Conservation (phyloP, 176 grass and related monocot genomes). For the Hordeum marinum region DNA sequence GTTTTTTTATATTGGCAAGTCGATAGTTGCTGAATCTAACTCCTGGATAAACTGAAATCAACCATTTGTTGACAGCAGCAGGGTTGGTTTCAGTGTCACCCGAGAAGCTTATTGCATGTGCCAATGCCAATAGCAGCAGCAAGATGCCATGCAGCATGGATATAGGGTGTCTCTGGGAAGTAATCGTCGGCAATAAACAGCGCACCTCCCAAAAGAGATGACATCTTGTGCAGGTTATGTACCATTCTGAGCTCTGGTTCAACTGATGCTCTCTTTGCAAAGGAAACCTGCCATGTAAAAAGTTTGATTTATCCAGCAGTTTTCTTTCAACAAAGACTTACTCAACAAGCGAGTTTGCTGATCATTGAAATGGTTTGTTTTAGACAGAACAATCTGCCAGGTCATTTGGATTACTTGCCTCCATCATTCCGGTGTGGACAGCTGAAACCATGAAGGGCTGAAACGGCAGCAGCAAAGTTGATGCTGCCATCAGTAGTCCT, state of each 20-base stretch:
- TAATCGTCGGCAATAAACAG: slow-evolving; percentile 81
- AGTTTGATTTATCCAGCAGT: neutral
- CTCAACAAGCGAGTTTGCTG: neutral
- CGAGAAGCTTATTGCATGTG: slow-evolving; percentile 91
- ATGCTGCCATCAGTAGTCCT: slow-evolving; percentile 69
- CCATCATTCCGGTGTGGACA: slow-evolving; percentile 92
- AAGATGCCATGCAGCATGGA: slow-evolving; percentile 96
- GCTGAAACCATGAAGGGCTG: slow-evolving; percentile 92
- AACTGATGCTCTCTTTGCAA: slow-evolving; percentile 71
- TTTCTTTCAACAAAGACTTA: neutral
- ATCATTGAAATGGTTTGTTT: neutral
- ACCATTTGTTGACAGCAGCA: slow-evolving; percentile 29
- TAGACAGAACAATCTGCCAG: neutral
- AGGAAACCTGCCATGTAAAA: slow-evolving; percentile 48
- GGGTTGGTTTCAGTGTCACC: slow-evolving; percentile 35
- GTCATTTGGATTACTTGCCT: slow-evolving; percentile 51
- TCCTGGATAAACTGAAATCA: slow-evolving; percentile 27
- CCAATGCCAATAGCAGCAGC: slow-evolving; percentile 76
- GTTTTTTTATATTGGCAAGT: slow-evolving; percentile 11
- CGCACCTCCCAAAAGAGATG: slow-evolving; percentile 72
- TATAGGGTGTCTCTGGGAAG: slow-evolving; percentile 72
- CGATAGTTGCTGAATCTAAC: slow-evolving; percentile 11
- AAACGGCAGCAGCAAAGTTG: slow-evolving; percentile 81
- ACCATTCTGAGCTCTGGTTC: slow-evolving; percentile 77
- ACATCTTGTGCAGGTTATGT: slow-evolving; percentile 91